Evolutionary conservation across 2,329 filamentous ascomycete species (phyloP).

Genomic region (Cladosporium sp.): DNA sequence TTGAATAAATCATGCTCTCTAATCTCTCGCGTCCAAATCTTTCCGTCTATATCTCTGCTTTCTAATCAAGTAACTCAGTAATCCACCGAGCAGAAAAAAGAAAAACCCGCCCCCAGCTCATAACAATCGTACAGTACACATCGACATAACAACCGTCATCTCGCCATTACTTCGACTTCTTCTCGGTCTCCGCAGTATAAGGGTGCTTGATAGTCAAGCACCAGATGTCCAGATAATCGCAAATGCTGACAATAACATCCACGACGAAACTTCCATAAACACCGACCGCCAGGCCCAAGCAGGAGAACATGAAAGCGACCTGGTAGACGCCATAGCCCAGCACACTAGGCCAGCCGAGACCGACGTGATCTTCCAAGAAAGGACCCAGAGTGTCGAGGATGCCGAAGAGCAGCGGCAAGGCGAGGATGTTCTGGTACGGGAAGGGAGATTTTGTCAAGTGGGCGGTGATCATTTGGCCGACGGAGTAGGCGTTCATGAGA

Average conservation of each 20-base stretch:
- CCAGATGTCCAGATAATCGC: constrained; percentile 97
- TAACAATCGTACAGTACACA: too few species aligned
- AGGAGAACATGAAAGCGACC: constrained; percentile 84
- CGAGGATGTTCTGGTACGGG: constrained; percentile 84
- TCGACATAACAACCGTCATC: too few species aligned
- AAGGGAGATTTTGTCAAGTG: constrained; percentile 85
- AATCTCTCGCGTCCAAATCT: too few species aligned
- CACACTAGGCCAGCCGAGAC: constrained; percentile 69
- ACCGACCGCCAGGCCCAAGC: constrained; percentile 77
- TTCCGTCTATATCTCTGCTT: too few species aligned
- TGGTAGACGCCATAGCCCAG: constrained; percentile 73
- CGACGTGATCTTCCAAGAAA: constrained; percentile 46
- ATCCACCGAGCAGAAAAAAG: too few species aligned
- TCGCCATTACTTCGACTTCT: constrained; percentile 15
- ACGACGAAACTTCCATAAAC: constrained; percentile 98
- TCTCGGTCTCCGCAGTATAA: constrained; percentile 30
- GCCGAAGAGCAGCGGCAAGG: constrained; percentile 70
- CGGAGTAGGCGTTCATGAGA: constrained; percentile 82
- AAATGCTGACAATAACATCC: constrained; percentile 95
- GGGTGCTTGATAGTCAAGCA: constrained; percentile 95
- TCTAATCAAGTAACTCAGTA: too few species aligned
- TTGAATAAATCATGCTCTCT: not conserved
- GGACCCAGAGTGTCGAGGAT: constrained; percentile 80
- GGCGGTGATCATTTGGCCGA: constrained; percentile 92
- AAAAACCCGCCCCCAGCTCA: too few species aligned